Base-by-base conservation (phyloP, 2,329 filamentous ascomycete genomes). In the Fusarium sacchari region DNA sequence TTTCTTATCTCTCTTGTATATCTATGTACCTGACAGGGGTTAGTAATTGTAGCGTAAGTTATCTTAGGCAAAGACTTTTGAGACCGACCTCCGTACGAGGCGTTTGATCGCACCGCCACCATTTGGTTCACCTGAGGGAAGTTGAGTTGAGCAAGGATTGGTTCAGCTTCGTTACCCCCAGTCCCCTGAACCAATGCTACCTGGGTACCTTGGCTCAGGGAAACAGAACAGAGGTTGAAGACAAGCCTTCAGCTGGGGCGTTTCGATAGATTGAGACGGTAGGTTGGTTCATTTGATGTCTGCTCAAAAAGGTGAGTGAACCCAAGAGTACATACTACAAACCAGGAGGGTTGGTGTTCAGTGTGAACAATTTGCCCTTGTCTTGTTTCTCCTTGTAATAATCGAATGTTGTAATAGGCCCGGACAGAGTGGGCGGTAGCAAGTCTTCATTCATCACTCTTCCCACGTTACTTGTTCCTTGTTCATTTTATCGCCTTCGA, bases 61-160 rank as follows among this genome's bases (percentile, higher is more conserved):
- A n/a, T n/a, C n/a, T n/a, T n/a, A n/a, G n/a, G n/a, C n/a, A n/a
- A n/a, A n/a, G n/a, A n/a, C n/a, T n/a, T n/a, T n/a, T n/a, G n/a
- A n/a, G n/a, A n/a, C n/a, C n/a, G n/a, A n/a, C n/a, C n/a, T n/a
- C n/a, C n/a, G n/a, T n/a, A n/a, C n/a, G 44, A 40, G 49, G 57
- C 63, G 67, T 59, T 50, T 32, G 47, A 60, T 46, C 60, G 72
- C 72, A 74, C 72, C 71, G 71, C 72, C 72, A 74, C 72, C 61
- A 58, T 56, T 71, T 68, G 60, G 64, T 69, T 74, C 72, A 74
- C 72, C 72, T 74, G 72, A 74, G 68, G 72, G 68, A 61, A 69
- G 52, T 71, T 67, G 60, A 67, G 34, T 36, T 42, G 61, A 60
- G 63, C 71, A 69, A 59, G 71, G 72, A 66, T 74, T 74, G 68